These are phyloP conservation scores for Phytophthora kernoviae DNA, from an alignment of 352 stramenopile genomes.

Conservation along the genomic window DNA sequence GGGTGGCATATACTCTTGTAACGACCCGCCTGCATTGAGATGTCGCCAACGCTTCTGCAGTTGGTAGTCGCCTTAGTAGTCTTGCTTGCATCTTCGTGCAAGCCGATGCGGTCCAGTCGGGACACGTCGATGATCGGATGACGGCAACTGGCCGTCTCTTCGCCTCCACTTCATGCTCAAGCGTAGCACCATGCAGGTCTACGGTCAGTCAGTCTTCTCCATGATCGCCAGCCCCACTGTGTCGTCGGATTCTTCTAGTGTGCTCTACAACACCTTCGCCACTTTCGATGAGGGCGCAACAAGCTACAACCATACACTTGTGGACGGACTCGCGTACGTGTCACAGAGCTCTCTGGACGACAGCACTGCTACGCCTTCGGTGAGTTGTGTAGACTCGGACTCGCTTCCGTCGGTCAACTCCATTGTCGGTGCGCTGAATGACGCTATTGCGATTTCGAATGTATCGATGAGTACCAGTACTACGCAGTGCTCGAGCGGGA, in stretches of 20 bases:
- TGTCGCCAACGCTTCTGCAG: too few relatives aligned
- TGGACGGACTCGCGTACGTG: slow-evolving; percentile 30
- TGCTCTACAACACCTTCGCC: slow-evolving; percentile 40
- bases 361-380: neutral
- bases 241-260: slow-evolving; percentile 7
- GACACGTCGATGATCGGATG: neutral
- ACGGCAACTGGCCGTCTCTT: slow-evolving; percentile 21
- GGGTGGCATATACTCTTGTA: too few relatives aligned
- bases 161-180: slow-evolving; percentile 41
- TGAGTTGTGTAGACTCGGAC: slow-evolving; percentile 20
- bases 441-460: slow-evolving; percentile 14
- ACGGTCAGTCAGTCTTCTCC: slow-evolving; percentile 35
- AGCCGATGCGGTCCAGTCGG: too few relatives aligned
- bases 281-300: slow-evolving; percentile 24
- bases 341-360: slow-evolving; percentile 8
- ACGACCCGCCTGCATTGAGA: too few relatives aligned
- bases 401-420: slow-evolving; percentile 29
- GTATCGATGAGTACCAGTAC: slow-evolving; percentile 10
- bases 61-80: too few relatives aligned
- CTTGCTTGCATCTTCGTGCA: neutral
- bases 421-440: slow-evolving; percentile 26
- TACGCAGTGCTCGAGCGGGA: slow-evolving; percentile 27
- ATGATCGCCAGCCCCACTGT: slow-evolving; percentile 36
- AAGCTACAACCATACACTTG: slow-evolving; percentile 31
- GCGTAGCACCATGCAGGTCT: slow-evolving; percentile 28